Conservation (phyloP, 1,284 basidiomycete genomes). For the Ustilago crameri region DNA sequence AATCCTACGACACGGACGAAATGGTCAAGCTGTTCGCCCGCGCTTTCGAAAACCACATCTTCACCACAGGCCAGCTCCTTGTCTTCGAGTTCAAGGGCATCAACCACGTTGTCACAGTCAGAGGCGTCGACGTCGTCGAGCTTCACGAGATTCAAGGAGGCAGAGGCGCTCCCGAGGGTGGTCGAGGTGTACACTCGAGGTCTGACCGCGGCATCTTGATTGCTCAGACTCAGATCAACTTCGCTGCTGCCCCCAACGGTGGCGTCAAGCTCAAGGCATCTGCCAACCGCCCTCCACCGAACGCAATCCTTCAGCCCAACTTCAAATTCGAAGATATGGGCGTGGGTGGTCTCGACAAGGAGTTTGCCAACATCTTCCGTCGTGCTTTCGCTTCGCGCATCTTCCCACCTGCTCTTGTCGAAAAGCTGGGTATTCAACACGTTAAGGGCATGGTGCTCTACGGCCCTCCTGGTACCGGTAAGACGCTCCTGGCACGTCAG, state of each 20-base stretch:
- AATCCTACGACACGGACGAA: conserved; percentile 78
- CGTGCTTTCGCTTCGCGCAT: conserved; percentile 98
- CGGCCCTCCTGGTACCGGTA: conserved; percentile 97
- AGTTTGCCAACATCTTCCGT: conserved; percentile 97
- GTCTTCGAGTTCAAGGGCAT: conserved; percentile 92
- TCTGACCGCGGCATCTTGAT: conserved; percentile 78
- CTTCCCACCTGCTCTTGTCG: conserved; percentile 94
- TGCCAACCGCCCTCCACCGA: conserved; percentile 90
- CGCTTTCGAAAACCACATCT: conserved; percentile 75
- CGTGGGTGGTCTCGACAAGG: conserved; percentile 94
- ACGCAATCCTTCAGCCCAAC: conserved; percentile 95
- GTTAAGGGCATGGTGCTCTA: conserved; percentile 96
- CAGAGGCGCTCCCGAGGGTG: conserved; percentile 4
- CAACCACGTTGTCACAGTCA: conserved; percentile 80
- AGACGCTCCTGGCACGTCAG: conserved; percentile 97
- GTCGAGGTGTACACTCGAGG: conserved; percentile 53
- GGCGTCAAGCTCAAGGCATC: conserved; percentile 91
- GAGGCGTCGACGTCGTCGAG: conserved; percentile 77
- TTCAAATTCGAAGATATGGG: conserved; percentile 99
- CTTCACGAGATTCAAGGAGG: conserved; percentile 51
- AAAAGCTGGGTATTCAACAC: conserved; percentile 98
- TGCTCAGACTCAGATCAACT: conserved; percentile 87
- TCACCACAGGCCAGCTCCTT: conserved; percentile 77
- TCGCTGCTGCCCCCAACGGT: conserved; percentile 84
- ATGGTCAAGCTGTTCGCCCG: conserved; percentile 80